phyloP scores from a whole-genome alignment of 257 asterid species.

The Misopates orontium region DNA sequence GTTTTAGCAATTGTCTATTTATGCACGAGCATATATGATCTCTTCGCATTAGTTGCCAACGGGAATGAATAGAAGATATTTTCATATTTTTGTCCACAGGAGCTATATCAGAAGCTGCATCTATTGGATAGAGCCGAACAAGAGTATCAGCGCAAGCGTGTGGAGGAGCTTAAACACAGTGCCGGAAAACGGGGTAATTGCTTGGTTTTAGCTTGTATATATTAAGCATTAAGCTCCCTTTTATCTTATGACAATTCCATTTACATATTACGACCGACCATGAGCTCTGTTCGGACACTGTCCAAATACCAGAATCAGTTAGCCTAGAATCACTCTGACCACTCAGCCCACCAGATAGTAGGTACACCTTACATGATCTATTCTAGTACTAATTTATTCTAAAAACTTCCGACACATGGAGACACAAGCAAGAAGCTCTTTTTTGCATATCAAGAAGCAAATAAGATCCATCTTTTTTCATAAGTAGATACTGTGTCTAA shows the following conservation, averaged over 20 bases:
- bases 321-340: no score
- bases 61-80: conserved; percentile 14
- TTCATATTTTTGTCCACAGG: conserved; percentile 43
- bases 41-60: conserved; percentile 7
- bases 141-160: conserved; percentile 50
- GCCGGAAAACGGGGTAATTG: conserved; percentile 51
- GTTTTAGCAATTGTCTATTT: neutral
- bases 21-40: conserved; percentile 8
- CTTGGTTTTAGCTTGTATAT: conserved; percentile 22
- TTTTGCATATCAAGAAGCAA: neutral
- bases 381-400: neutral
- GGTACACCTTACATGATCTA: no score
- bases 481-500: neutral
- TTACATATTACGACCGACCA: neutral
- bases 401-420: neutral
- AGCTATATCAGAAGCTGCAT: conserved; percentile 68
- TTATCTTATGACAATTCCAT: neutral
- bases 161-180: conserved; percentile 44
- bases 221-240: neutral
- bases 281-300: no score
- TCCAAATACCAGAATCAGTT: no score
- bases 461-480: neutral
- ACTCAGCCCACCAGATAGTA: no score
- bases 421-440: neutral
- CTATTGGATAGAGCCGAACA: conserved; percentile 54